These are phyloP conservation scores for Leccinum broughii DNA, from an alignment of 768 basidiomycete genomes.

Conservation along the genomic window DNA sequence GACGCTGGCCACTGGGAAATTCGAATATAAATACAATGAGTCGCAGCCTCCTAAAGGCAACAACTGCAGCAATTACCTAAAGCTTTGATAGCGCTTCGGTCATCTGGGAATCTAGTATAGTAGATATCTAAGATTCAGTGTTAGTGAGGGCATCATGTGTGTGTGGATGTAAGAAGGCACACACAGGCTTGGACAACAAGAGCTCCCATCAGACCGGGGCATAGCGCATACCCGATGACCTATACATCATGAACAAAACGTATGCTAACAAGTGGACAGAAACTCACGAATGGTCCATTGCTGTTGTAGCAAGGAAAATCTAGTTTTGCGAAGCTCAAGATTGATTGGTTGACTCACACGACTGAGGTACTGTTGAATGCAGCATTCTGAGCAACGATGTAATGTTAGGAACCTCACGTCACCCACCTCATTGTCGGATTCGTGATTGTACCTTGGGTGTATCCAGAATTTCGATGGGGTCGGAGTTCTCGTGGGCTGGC, in stretches of 20 bases:
- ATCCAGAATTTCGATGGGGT: background rate
- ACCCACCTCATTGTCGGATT: background rate
- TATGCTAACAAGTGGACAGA: background rate
- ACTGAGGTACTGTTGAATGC: background rate
- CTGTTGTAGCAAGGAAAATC: background rate
- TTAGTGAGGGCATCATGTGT: background rate
- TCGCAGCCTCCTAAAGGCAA: background rate
- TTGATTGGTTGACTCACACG: background rate
- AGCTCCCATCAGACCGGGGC: background rate
- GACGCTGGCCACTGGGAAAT: conserved; percentile 18
- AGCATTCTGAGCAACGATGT: background rate
- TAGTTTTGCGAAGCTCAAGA: background rate
- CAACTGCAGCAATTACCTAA: background rate
- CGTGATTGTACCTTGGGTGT: background rate
- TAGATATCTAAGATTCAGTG: background rate
- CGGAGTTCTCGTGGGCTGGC: too few relatives aligned
- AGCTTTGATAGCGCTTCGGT: background rate
- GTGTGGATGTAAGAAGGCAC: background rate
- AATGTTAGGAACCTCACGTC: too few relatives aligned
- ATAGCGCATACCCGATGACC: background rate
- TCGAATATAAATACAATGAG: background rate
- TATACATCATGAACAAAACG: background rate
- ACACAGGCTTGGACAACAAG: background rate
- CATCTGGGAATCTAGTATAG: background rate
- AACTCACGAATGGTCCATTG: background rate